Evolutionary conservation across 1,139 yeast genomes (phyloP).

Genomic region (Yamadazyma epiphylla): DNA sequence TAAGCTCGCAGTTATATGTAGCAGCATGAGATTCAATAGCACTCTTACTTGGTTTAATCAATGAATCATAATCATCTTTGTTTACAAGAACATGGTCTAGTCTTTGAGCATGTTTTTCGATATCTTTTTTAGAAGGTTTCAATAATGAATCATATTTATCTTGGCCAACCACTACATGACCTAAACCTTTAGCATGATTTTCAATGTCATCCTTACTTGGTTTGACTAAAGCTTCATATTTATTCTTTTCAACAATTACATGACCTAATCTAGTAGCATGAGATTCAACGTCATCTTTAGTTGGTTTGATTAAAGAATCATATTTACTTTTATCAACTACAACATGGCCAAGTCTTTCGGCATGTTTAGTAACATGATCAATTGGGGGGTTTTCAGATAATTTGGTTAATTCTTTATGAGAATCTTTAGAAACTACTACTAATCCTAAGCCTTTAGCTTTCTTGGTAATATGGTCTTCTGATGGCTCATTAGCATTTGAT

Average conservation of each 20-base stretch:
- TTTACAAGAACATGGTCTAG: slow-evolving; percentile 5
- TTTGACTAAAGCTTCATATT: slow-evolving; percentile 7
- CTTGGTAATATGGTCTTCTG: slow-evolving; percentile 14
- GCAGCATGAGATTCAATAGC: slow-evolving; percentile 10
- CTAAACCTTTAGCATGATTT: slow-evolving; percentile 21
- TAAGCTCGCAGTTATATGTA: slow-evolving; percentile 4
- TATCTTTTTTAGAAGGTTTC: slow-evolving; percentile 10
- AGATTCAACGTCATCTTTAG: slow-evolving; percentile 7
- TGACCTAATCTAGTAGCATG: slow-evolving; percentile 7
- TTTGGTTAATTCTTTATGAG: slow-evolving; percentile 11
- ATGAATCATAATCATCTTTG: slow-evolving; percentile 4
- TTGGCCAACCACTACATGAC: slow-evolving; percentile 21
- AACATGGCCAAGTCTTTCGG: slow-evolving; percentile 12
- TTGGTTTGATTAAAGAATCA: slow-evolving; percentile 16
- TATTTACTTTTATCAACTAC: slow-evolving; percentile 19
- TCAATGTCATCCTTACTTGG: slow-evolving; percentile 32
- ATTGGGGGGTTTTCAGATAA: slow-evolving; percentile 12
- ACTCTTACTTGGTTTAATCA: slow-evolving; percentile 11
- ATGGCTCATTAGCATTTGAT: slow-evolving; percentile 21
- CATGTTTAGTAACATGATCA: slow-evolving; percentile 13
- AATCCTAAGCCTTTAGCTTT: slow-evolving; percentile 9
- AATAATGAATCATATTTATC: slow-evolving; percentile 20
- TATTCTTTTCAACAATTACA: slow-evolving; percentile 11
- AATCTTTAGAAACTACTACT: slow-evolving; percentile 10
- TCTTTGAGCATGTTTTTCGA: slow-evolving; percentile 9